phyloP scores from a whole-genome alignment of 2,329 filamentous ascomycete genomes.

The Ophiosphaerella korrae region DNA sequence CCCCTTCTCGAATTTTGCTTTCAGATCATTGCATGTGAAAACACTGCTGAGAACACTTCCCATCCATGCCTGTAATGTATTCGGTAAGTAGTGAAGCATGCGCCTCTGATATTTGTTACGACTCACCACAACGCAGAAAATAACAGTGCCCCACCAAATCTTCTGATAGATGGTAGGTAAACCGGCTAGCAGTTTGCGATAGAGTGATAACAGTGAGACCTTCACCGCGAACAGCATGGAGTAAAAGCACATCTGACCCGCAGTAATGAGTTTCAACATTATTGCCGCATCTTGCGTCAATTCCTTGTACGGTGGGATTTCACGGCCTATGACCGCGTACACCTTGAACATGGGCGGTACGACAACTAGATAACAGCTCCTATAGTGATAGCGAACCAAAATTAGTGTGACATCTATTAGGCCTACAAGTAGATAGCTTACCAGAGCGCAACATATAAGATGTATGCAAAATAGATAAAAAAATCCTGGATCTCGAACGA shows the following conservation, averaged over 20 bases:
- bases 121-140: conserved; percentile 40
- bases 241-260: conserved; percentile 40
- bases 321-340: conserved; percentile 27
- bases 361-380: conserved; percentile 39
- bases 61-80: conserved; percentile 34
- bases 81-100: not conserved
- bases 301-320: conserved; percentile 31
- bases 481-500: conserved; percentile 16
- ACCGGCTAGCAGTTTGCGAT: conserved; percentile 36
- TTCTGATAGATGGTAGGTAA: conserved; percentile 31
- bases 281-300: conserved; percentile 33
- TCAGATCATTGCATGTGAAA: conserved; percentile 44
- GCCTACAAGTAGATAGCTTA: not conserved
- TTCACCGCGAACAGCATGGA: conserved; percentile 10
- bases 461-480: conserved; percentile 31
- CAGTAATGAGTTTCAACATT: conserved; percentile 46
- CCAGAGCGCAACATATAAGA: conserved; percentile 32
- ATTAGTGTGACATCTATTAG: not conserved
- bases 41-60: conserved; percentile 44
- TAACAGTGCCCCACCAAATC: conserved; percentile 45
- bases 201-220: conserved; percentile 39
- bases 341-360: conserved; percentile 40
- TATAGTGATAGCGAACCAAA: not conserved
- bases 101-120: not conserved
- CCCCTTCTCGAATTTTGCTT: conserved; percentile 42